A percentile compares a stretch with the other conserved stretches of the same genome.
Evolutionary conservation across 192 early-diverging fungal species (phyloP).

Genomic region (Physocladia obscura): DNA sequence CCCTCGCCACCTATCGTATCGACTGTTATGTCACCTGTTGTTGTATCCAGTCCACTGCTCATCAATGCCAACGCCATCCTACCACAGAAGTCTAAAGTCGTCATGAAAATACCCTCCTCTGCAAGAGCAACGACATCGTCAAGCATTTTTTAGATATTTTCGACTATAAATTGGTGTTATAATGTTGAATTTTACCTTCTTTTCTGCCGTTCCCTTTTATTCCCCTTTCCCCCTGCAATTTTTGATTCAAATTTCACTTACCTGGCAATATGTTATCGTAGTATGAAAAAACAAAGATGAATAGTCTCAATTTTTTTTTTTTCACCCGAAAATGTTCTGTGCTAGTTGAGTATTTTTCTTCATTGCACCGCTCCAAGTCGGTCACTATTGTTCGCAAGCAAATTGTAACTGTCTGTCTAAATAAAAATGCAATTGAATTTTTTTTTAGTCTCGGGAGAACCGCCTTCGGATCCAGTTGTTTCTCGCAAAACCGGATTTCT

Average conservation of each 20-base stretch:
- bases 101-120: slow-evolving; percentile 23
- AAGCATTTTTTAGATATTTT: too few relatives aligned
- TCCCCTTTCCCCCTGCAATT: too few relatives aligned
- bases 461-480: slow-evolving; percentile 83
- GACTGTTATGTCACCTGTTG: not conserved
- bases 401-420: too few relatives aligned
- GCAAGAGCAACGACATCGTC: not conserved
- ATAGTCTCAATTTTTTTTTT: not conserved
- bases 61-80: not conserved
- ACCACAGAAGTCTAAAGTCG: slow-evolving; percentile 1
- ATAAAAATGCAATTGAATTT: too few relatives aligned
- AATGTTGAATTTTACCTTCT: too few relatives aligned
- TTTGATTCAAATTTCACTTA: too few relatives aligned
- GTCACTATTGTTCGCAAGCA: too few relatives aligned
- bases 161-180: too few relatives aligned
- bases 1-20: not conserved
- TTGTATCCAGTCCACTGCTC: not conserved
- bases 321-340: slow-evolving; percentile 18
- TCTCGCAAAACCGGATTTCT: slow-evolving; percentile 80
- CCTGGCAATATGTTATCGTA: too few relatives aligned
- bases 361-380: too few relatives aligned
- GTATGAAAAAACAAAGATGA: too few relatives aligned
- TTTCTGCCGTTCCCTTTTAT: too few relatives aligned
- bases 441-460: slow-evolving; percentile 90
- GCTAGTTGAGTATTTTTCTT: slow-evolving; percentile 11